Evolutionary conservation across 2,329 filamentous ascomycete genomes (phyloP), one percentile per base, ranked within the genome.

Genomic region (Penicillium sp.): DNA sequence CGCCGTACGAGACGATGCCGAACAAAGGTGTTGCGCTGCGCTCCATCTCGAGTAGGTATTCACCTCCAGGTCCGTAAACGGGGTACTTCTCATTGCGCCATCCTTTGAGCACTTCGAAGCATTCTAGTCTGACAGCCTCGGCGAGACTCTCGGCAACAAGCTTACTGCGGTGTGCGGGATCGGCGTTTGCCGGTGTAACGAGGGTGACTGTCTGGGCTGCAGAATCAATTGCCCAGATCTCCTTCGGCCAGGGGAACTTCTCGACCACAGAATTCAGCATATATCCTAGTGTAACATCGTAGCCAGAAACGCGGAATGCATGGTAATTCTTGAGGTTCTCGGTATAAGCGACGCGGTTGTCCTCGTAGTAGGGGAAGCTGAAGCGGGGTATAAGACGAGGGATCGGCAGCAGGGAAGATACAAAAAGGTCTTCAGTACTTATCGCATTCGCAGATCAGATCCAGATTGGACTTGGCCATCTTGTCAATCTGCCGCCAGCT

Each of bases 41-140:
- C 76, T 97, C 93, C 75, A 94, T 86, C 75, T 85, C 89, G 75
- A 91, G 90, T 3, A 94, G 79, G 37, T 84, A 82, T 35, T 85
- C 70, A 10, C 80, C 84, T 15, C 84, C 78, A 0, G 79, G 85
- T 0, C 85, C 86, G 71, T 92, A 95, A 8, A 96, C 86, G 0
- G 92, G 89, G 81, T 92, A 96, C 17, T 88, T 79, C 77, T 97
- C 93, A 71, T 91, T 81, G 45, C 92, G 85, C 93, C 93, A 97
- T 62, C 91, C 90, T 19, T 82, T 81, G 17, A 98, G 83, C 0
- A 96, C 83, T 42, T 86, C 81, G 74, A 98, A 98, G 1, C 86
- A 86, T 7, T 84, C 81, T n/a, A 85, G 84, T n/a, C 85, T 80
- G 19, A 89, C 88, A 84, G 93, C 91, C 67, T 89, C 86, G 1